A percentile compares a stretch with the other conserved stretches of the same genome.
Conservation (phyloP, 2,329 filamentous ascomycete species). For the Amylocarpus encephaloides region DNA sequence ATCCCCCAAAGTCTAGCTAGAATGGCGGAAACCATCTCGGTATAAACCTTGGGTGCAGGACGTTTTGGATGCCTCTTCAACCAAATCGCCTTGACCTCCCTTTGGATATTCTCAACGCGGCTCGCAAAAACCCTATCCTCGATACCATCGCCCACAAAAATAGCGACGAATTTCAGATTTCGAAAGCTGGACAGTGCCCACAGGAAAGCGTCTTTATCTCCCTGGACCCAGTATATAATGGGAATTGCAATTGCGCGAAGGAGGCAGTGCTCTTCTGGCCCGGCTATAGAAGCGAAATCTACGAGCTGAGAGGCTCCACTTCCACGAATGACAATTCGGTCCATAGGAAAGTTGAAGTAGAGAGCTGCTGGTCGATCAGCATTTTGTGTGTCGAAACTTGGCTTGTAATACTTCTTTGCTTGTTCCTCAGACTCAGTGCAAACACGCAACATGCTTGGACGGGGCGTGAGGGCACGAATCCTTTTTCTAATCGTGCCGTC, state of each 20-base stretch:
- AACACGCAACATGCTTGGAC: neutral
- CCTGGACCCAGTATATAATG: neutral
- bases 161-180: too few relatives aligned
- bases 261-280: neutral
- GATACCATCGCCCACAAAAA: neutral
- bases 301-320: neutral
- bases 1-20: conserved; percentile 1
- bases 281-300: neutral
- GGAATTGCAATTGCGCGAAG: conserved; percentile 4
- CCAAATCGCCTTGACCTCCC: neutral
- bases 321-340: conserved; percentile 13
- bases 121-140: neutral
- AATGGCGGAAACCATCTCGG: neutral
- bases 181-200: neutral
- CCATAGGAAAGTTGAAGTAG: conserved; percentile 12
- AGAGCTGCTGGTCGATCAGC: neutral
- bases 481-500: neutral
- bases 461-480: too few relatives aligned
- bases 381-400: neutral
- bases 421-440: neutral
- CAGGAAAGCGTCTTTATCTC: neutral
- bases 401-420: neutral
- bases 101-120: neutral
- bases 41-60: neutral
- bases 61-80: neutral